Conservation (phyloP, 2,329 filamentous ascomycete genomes). For the Rhexocercosporidium sp. region DNA sequence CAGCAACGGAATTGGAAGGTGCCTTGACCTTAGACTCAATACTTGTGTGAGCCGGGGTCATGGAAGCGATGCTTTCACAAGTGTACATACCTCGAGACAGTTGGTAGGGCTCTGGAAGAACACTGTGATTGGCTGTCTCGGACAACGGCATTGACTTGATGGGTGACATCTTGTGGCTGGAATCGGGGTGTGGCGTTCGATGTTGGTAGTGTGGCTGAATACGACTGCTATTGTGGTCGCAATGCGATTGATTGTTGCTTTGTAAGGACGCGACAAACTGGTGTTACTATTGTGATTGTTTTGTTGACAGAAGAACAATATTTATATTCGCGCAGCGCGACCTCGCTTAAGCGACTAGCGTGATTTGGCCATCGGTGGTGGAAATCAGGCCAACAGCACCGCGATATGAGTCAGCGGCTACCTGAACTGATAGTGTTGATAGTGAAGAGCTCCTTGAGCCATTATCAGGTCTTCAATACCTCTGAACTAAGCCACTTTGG, state of each 20-base stretch:
- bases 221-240: not conserved
- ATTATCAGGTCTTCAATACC: no score
- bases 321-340: not conserved
- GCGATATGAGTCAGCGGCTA: not conserved
- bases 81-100: constrained; percentile 3
- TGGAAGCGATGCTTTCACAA: not conserved
- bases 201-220: not conserved
- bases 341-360: not conserved
- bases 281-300: not conserved
- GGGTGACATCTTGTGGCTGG: not conserved
- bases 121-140: constrained; percentile 5
- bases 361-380: not conserved
- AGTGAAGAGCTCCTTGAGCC: not conserved
- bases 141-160: not conserved
- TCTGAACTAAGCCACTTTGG: no score
- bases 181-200: not conserved
- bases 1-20: not conserved
- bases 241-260: not conserved
- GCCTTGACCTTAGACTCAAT: constrained; percentile 8
- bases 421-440: not conserved
- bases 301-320: not conserved
- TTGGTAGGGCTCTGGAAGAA: not conserved
- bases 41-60: constrained; percentile 1
- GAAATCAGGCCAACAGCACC: not conserved
- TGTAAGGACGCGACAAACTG: not conserved